Base-by-base conservation (phyloP, 441 rosid genomes). In the Sinapis alba region DNA sequence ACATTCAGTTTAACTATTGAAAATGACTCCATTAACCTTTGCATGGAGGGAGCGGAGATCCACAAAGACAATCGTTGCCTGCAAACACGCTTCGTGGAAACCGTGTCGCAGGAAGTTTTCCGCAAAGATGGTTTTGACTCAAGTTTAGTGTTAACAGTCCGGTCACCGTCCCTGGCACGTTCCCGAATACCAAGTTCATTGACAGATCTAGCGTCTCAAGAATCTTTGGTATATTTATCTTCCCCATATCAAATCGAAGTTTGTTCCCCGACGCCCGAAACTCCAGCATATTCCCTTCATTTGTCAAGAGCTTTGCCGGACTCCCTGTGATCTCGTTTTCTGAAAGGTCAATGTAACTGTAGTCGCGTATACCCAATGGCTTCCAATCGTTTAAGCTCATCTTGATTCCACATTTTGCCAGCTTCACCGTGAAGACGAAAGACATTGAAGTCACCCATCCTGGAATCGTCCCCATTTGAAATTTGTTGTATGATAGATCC, bases 11-110 rank as follows among this genome's bases (percentile, higher is more conserved):
- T 23, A 23, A 32, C 7, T 32, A 1, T 32, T 32, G 6, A 5
- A 32, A 32, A 8, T 8, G 38, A 32, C 2, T 7, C 38, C 38
- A 32, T 6, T 62, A 74, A 26, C 11, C 20, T 32, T 88, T 89
- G 81, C 97, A 91, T 15, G 86, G 83, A 59, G 86, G 23, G 20
- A 91, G 72, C 6, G 94, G 97, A 68, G 89, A 54, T 5, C 97
- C 93, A 26, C 97, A 89, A 16, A 91, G 80, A 74, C 97, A 91
- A n/a, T 82, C 80, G 56, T 91, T 91, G 0, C 89, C 88, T 1
- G 64, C 81, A 56, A 86, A 89, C 13, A 83, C 75, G 21, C 83
- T 72, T 0, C 81, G 90, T 3, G 89, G 76, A 10, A 86, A 91
- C 68, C 77, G 84, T 1, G 81, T 82, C 9, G 74, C 65, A 6